Base-by-base conservation (phyloP, 2,329 filamentous ascomycete genomes). In the Cadophora malorum region DNA sequence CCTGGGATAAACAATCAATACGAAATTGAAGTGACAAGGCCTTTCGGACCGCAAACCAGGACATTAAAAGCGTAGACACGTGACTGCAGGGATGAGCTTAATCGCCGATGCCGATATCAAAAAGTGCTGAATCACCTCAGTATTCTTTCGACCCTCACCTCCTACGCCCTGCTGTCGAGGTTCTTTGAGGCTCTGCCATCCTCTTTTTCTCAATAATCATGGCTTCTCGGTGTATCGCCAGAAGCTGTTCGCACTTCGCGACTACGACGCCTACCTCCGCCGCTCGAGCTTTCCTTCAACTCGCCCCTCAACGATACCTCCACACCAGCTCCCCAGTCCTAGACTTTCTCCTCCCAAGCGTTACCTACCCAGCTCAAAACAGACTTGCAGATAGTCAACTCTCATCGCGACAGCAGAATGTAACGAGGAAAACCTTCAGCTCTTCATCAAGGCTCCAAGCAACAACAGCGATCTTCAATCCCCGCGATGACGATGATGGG, bases 401-500 rank as follows among this genome's bases (percentile, higher is more conserved):
- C 9, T 25, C 33, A 9, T 53, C 53, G 10, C 47, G 23, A 25
- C 33, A 28, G 9, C 28, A 52, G n/a, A 28, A 21, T 33, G 8
- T 10, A 28, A 14, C 47, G 25, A 71, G 64, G 53, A 62, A 73
- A 45, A n/a, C 56, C 2, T 78, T 78, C 53, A 72, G 70, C 52
- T 69, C 63, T 2, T 73, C 74, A 4, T 41, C 68, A 19, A 55
- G 47, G 16, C 61, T 63, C 1, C 70, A 70, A 59, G 56, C 69
- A 68, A 90, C 88, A 0, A 78, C 80, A 35, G 83, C 83, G 52
- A 80, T 88, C 4, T 79, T 83, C 71, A 97, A 98, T 77, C 92
- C 93, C 0, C 88, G 90, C 73, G 85, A 85, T 66, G 92, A 96
- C 78, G 92, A 96, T 38, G 88, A 94, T 65, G 95, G 95, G 31